Conservation (phyloP, 306 rosid genomes). For the Datisca glomerata region DNA sequence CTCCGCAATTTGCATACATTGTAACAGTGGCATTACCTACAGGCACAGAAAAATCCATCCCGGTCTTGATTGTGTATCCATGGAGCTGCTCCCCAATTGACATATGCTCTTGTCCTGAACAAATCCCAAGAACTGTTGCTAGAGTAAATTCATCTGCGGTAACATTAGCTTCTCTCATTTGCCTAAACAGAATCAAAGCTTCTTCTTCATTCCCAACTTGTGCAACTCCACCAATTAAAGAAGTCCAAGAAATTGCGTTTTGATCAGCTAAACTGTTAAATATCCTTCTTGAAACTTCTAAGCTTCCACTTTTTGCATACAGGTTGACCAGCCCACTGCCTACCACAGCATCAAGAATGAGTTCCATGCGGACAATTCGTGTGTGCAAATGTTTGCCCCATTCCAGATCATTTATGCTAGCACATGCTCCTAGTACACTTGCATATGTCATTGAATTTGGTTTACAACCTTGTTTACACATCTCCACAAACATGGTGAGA, state of each 20-base stretch:
- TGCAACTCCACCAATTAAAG: slow-evolving; percentile 42
- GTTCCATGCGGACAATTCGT: slow-evolving; percentile 37
- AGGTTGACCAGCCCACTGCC: slow-evolving; percentile 42
- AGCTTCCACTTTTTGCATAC: slow-evolving; percentile 54
- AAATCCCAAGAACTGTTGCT: slow-evolving; percentile 47
- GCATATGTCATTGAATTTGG: slow-evolving; percentile 48
- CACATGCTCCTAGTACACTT: slow-evolving; percentile 45
- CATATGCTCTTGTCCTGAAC: slow-evolving; percentile 26
- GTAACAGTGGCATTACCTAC: slow-evolving; percentile 48
- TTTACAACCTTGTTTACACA: slow-evolving; percentile 33
- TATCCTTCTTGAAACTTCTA: slow-evolving; percentile 30
- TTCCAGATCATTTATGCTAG: slow-evolving; percentile 27
- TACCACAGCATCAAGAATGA: slow-evolving; percentile 24
- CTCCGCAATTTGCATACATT: slow-evolving; percentile 49
- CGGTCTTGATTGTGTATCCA: slow-evolving; percentile 44
- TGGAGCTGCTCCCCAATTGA: slow-evolving; percentile 39
- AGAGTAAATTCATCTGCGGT: slow-evolving; percentile 39
- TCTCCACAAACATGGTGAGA: slow-evolving; percentile 39
- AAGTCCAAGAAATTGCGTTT: slow-evolving; percentile 47
- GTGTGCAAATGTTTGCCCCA: slow-evolving; percentile 68
- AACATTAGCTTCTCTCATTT: slow-evolving; percentile 36
- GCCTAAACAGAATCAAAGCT: slow-evolving; percentile 32
- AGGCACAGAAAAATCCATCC: slow-evolving; percentile 42
- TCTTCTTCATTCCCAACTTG: slow-evolving; percentile 39
- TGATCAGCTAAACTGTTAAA: slow-evolving; percentile 27